These are phyloP conservation scores for Aspergillus brunneoviolaceus DNA, from an alignment of 2,329 filamentous ascomycete genomes.

Conservation along the genomic window DNA sequence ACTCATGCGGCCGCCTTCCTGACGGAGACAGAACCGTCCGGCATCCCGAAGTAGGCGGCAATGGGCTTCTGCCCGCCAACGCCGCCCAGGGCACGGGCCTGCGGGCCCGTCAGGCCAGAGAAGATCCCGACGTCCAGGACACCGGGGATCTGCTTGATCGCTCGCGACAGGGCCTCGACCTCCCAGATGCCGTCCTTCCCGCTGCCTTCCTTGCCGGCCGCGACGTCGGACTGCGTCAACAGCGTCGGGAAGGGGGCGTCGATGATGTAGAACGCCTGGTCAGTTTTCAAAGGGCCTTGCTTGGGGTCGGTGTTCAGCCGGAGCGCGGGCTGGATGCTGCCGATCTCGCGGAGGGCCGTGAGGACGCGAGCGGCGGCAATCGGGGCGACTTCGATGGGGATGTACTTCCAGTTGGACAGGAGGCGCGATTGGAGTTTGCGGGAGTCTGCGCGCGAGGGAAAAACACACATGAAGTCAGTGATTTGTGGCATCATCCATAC, in stretches of 20 bases:
- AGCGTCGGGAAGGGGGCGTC: constrained; percentile 84
- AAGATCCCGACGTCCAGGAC: constrained; percentile 93
- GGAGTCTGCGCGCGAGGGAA: constrained; percentile 61
- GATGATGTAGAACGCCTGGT: constrained; percentile 85
- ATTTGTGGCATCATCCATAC: too few species aligned
- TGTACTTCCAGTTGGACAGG: constrained; percentile 71
- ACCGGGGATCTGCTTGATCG: constrained; percentile 78
- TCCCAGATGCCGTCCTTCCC: constrained; percentile 73
- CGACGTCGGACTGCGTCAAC: constrained; percentile 60
- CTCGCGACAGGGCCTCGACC: constrained; percentile 69
- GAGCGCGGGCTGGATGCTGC: constrained; percentile 68
- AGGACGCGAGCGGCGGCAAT: constrained; percentile 77
- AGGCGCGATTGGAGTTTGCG: constrained; percentile 81
- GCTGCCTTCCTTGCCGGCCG: constrained; percentile 50
- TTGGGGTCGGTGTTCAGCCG: constrained; percentile 73
- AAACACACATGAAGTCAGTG: too few species aligned
- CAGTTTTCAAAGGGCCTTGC: constrained; percentile 78
- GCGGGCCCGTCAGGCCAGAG: constrained; percentile 72
- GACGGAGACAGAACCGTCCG: constrained; percentile 67
- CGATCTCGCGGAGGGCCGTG: constrained; percentile 68
- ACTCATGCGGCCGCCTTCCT: constrained; percentile 38
- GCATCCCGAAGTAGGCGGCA: constrained; percentile 92
- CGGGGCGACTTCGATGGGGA: constrained; percentile 92
- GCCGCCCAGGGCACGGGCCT: constrained; percentile 61
- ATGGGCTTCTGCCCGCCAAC: constrained; percentile 84